phyloP scores from a whole-genome alignment of 371 early-diverging fungal genomes.

The Sporodiniella umbellata region DNA sequence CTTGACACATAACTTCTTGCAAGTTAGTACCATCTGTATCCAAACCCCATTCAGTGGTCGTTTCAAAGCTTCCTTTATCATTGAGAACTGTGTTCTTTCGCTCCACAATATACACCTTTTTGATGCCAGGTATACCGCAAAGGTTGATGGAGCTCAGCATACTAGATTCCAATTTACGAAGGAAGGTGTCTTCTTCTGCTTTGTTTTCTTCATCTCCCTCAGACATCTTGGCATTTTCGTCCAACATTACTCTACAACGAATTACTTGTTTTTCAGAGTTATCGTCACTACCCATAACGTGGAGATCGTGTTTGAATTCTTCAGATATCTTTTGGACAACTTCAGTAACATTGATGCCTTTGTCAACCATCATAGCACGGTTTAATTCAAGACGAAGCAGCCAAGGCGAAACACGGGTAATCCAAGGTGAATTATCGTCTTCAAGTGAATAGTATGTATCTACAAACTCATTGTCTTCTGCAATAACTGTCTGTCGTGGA shows the following conservation, averaged over 20 bases:
- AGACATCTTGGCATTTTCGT: constrained; percentile 57
- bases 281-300: constrained; percentile 89
- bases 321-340: constrained; percentile 72
- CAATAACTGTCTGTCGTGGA: constrained; percentile 79
- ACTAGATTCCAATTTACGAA: constrained; percentile 79
- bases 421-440: constrained; percentile 60
- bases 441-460: constrained; percentile 87
- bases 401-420: constrained; percentile 87
- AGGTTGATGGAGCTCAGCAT: constrained; percentile 87
- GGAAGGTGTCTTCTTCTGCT: constrained; percentile 87
- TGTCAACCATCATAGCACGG: constrained; percentile 87
- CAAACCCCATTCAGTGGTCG: constrained; percentile 79
- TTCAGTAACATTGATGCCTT: constrained; percentile 83
- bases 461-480: constrained; percentile 94
- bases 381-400: constrained; percentile 92
- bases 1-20: constrained; percentile 80
- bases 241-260: constrained; percentile 82
- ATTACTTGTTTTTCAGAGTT: constrained; percentile 90
- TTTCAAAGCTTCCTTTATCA: constrained; percentile 66
- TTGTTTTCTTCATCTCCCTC: constrained; percentile 66
- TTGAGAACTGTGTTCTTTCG: constrained; percentile 59
- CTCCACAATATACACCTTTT: constrained; percentile 90
- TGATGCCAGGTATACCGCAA: constrained; percentile 89
- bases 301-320: constrained; percentile 74
- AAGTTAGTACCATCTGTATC: constrained; percentile 98